Conservation (phyloP, 805 yeast genomes). For the Nakazawaea populi region DNA sequence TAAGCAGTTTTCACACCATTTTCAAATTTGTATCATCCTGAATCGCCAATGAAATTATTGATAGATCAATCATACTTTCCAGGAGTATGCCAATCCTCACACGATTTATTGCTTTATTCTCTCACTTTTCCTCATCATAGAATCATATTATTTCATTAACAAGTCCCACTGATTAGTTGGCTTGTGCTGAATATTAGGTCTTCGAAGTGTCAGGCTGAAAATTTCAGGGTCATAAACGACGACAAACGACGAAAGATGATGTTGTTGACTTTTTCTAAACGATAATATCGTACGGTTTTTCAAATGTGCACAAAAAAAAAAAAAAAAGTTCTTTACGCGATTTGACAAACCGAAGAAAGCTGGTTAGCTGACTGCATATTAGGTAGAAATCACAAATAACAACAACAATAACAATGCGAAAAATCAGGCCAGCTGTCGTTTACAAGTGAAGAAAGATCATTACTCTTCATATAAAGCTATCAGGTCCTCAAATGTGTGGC, state of each 20-base stretch:
- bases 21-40: too few relatives aligned
- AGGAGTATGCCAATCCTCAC: too few relatives aligned
- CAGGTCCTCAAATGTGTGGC: neutral
- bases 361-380: neutral
- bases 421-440: neutral
- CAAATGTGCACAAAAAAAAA: neutral
- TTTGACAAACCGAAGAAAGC: neutral
- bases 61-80: too few relatives aligned
- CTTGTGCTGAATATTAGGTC: too few relatives aligned
- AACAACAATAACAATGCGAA: neutral
- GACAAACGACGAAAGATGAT: neutral
- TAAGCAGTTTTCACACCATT: too few relatives aligned
- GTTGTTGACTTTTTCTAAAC: neutral
- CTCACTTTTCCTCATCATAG: too few relatives aligned
- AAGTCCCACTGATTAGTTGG: too few relatives aligned
- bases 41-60: too few relatives aligned
- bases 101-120: too few relatives aligned
- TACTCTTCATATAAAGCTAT: neutral
- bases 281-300: constrained; percentile 4
- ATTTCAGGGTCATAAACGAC: neutral
- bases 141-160: too few relatives aligned
- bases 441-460: neutral
- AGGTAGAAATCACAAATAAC: too few relatives aligned
- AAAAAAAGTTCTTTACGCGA: neutral
- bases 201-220: too few relatives aligned